Conservation (phyloP, 2,329 filamentous ascomycete genomes). For the Colletotrichum abscissum region DNA sequence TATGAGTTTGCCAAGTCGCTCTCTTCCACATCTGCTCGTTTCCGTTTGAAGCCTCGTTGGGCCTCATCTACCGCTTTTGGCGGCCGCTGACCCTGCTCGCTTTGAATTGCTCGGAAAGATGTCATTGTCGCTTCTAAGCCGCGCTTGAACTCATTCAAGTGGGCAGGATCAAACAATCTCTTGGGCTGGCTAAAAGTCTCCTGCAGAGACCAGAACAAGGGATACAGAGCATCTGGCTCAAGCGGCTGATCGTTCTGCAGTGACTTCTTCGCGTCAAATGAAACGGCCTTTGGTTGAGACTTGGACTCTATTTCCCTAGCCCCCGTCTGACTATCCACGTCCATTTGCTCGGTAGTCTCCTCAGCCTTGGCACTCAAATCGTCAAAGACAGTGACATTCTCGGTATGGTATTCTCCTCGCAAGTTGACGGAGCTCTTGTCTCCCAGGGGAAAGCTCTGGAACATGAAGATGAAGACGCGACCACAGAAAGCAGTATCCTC, state of each 20-base stretch:
- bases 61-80: slow-evolving; percentile 71
- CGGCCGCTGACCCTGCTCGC: slow-evolving; percentile 56
- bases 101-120: slow-evolving; percentile 64
- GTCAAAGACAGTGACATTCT: slow-evolving; percentile 92
- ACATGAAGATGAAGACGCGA: slow-evolving; percentile 97
- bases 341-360: slow-evolving; percentile 66
- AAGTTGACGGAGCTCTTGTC: slow-evolving; percentile 98
- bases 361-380: slow-evolving; percentile 52
- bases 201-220: slow-evolving; percentile 94
- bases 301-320: slow-evolving; percentile 46
- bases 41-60: slow-evolving; percentile 77
- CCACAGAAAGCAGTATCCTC: slow-evolving; percentile 98
- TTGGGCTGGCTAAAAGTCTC: slow-evolving; percentile 92
- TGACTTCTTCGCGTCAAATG: slow-evolving; percentile 56
- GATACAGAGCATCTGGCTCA: slow-evolving; percentile 82
- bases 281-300: slow-evolving; percentile 54
- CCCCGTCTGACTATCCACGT: slow-evolving; percentile 67
- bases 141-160: slow-evolving; percentile 84
- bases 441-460: slow-evolving; percentile 95
- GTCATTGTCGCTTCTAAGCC: slow-evolving; percentile 76
- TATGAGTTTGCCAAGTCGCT: slow-evolving; percentile 77
- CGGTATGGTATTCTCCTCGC: slow-evolving; percentile 93
- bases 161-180: slow-evolving; percentile 76
- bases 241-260: slow-evolving; percentile 60
- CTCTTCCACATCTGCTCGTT: slow-evolving; percentile 65